Base-by-base conservation (phyloP, 1,284 basidiomycete species). In the Blastosporella zonata region DNA sequence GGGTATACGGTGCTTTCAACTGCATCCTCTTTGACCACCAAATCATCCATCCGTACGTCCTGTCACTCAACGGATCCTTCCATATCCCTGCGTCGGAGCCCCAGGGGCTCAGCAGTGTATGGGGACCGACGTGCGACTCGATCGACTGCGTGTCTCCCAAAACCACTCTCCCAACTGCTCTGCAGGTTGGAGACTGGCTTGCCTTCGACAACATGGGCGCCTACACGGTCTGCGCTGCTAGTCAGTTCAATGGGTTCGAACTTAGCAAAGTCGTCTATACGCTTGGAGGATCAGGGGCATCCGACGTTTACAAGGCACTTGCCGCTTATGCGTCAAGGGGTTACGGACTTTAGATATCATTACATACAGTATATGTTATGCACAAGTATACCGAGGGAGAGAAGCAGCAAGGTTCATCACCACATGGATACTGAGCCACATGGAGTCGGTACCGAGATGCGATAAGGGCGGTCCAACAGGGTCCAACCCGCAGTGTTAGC, bases 1-100 rank as follows among this genome's bases (percentile, higher is more conserved):
- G 94, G 38, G 92, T 97, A 34, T 99, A 99, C 69, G 95, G 96
- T 46, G 90, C 96, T 17, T 98, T 99, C 81, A 98, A 99, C 79
- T 94, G 92, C 69, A 90, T 93, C 69, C 75, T 96, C 64, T 96
- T 95, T 68, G 93, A 96, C 70, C 93, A 95, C 70, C 90, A 93
- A 64, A 80, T 84, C 52, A 87, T 91, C 15, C 79, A 87, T 61
- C 93, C 93, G 34, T 85, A 90, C 67, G 89, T 93, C 22, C 75
- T 95, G 44, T 77, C 77, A 8, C 64, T 81, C 66, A 68, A 71
- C 33, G 73, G 73, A 18, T 80, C 78, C 3, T 79, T 81, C 63
- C 76, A 80, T 55, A 56, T 82, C 47, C 64, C 77, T 13, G 63
- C 70, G 22, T 68, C 71, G 45, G 76, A 77, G 60, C 67, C 70